Evolutionary conservation across 2,329 filamentous ascomycete species (phyloP).

Genomic region (Chalaropsis ovoidea): DNA sequence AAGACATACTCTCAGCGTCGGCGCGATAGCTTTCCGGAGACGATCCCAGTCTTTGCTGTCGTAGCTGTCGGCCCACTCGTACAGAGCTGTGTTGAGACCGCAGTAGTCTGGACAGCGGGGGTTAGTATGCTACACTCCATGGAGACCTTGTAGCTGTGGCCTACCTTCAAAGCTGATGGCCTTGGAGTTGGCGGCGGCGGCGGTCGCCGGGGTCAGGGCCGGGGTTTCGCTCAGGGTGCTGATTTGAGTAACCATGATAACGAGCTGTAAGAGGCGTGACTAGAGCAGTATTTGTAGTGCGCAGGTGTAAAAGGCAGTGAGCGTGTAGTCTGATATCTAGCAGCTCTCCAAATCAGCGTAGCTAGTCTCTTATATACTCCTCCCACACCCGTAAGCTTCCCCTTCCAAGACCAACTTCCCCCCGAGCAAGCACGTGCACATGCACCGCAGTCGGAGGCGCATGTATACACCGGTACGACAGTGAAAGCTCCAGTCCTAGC

Average conservation of each 20-base stretch:
- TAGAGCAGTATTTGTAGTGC: background rate
- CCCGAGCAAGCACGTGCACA: background rate
- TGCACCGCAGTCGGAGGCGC: background rate
- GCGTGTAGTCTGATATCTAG: background rate
- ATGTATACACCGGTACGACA: background rate
- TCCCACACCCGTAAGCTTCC: background rate
- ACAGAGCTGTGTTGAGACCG: conserved; percentile 28
- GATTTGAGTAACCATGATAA: background rate
- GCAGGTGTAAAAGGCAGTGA: background rate
- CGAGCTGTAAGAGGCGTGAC: background rate
- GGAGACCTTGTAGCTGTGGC: background rate
- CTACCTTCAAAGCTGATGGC: conserved; percentile 21
- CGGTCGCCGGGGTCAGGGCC: background rate
- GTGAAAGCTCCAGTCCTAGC: background rate
- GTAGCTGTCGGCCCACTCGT: conserved; percentile 56
- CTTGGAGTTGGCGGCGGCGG: conserved; percentile 21
- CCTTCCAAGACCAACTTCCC: background rate
- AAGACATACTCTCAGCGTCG: conserved; percentile 30
- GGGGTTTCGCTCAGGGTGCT: background rate
- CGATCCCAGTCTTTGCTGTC: conserved; percentile 57
- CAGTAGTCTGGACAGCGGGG: conserved; percentile 27
- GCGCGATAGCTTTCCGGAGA: conserved; percentile 51
- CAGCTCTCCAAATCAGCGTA: background rate
- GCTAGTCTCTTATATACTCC: background rate
- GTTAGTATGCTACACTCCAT: background rate